Base-by-base conservation (phyloP, 2,329 filamentous ascomycete genomes). In the Leptographium wingfieldii region DNA sequence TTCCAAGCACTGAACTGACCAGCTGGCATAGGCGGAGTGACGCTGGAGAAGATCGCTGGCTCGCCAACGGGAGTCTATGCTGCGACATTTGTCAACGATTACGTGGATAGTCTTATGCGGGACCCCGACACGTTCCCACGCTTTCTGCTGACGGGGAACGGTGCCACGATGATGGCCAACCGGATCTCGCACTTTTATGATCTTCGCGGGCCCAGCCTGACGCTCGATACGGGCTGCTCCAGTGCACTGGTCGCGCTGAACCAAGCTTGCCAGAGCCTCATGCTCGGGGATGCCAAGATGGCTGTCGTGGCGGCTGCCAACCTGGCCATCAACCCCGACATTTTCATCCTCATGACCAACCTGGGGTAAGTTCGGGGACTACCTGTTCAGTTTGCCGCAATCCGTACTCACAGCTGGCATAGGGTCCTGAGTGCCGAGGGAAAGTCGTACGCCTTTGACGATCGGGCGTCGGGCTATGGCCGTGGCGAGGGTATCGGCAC, bases 401-500 rank as follows among this genome's bases (percentile, higher is more conserved):
- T 1, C 1, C 19, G 10, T 22, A 9, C 29, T 54, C 5, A 33
- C 29, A 35, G 16, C 19, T 19, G 6, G 14, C 3, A 7, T n/a
- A 48, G 49, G 12, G 25, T 81, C 59, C 68, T 65, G 19, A 65
- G 63, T 4, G 58, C 63, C 0, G 61, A 60, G 10, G 63, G 63
- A n/a, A 55, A 58, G 25, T 65, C 61, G 3, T 62, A 57, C 19
- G 73, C 71, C 0, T 77, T 71, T 57, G 77, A 79, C 60, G 62
- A 67, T n/a, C 65, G 68, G 3, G 78, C 72, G 0, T 69, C 76
- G 58, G 79, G 79, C 3, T 81, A 80, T 61, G 73, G 68, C 0
- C 71, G 77, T n/a, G 77, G 76, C 4, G 79, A 82, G 64, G 78
- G 77, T 3, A 67, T 73, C n/a, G 73, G 68, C 0, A 67, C 69